Percentiles rank a stretch among this genome's conserved stretches.
These are phyloP conservation scores for Raffaelea deltoideospora DNA, from an alignment of 2,329 filamentous ascomycete species.

Conservation along the genomic window DNA sequence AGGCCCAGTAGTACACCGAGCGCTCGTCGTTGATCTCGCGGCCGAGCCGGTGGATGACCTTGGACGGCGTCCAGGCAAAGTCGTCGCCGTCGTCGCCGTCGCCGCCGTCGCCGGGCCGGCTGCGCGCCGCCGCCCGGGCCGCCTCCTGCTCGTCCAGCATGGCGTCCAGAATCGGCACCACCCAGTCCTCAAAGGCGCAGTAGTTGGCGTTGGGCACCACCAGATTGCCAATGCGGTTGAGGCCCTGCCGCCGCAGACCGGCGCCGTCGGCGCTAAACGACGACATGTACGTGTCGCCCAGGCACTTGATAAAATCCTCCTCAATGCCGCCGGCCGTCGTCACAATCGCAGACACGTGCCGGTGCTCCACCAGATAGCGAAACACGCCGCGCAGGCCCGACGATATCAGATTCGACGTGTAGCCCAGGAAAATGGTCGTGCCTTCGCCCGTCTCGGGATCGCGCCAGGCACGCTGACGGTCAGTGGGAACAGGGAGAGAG, in stretches of 20 bases:
- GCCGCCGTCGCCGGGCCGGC: conserved; percentile 45
- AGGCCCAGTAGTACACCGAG: conserved; percentile 94
- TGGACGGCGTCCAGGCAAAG: conserved; percentile 85
- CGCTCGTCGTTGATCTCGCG: conserved; percentile 87
- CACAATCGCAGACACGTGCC: conserved; percentile 82
- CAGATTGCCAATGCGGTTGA: conserved; percentile 93
- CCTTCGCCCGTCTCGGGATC: conserved; percentile 64
- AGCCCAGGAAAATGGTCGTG: conserved; percentile 93
- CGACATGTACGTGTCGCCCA: conserved; percentile 84
- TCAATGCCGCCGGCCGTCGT: conserved; percentile 92
- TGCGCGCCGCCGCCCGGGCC: conserved; percentile 17
- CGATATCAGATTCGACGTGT: conserved; percentile 95
- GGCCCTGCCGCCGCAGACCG: conserved; percentile 63
- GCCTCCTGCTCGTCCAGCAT: conserved; percentile 92
- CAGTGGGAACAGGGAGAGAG: too few species aligned
- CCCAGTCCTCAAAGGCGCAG: conserved; percentile 95
- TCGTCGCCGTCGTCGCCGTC: conserved; percentile 28
- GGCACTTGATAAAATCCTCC: conserved; percentile 97
- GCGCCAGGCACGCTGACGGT: conserved; percentile 51
- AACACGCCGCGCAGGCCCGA: conserved; percentile 85
- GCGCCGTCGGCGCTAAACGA: conserved; percentile 68
- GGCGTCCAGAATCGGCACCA: conserved; percentile 83
- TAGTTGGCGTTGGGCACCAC: conserved; percentile 96
- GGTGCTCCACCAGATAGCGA: conserved; percentile 84
- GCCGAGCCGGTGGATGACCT: conserved; percentile 76